Base-by-base conservation (phyloP, 805 yeast species). In the Vanderwaltozyma verrucispora region DNA sequence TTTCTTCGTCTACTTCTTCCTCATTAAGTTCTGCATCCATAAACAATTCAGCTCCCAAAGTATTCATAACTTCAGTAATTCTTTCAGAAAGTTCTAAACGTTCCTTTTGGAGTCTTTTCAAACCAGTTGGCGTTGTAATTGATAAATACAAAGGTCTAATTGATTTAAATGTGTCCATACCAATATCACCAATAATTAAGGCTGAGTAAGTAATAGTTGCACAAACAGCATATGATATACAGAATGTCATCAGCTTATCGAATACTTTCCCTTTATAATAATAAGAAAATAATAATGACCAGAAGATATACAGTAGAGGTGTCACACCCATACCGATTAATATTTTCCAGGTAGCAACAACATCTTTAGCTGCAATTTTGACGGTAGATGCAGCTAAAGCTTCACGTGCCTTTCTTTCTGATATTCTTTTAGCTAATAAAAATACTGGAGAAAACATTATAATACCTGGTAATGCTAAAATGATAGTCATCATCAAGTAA, bases 321-420 rank as follows among this genome's bases (percentile, higher is more conserved):
- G 96, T 94, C 37, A 85, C 63, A 5, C 89, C 94, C 73, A 92
- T 72, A 25, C 88, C 77, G 28, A 89, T 86, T 45, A 92, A 67
- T 33, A 92, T 80, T 60, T 92, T 92, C 98, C 98, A 92, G 1
- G 97, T 88, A 2, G 97, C 97, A 42, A 92, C 74, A 19, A 92
- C 96, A 59, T 92, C 98, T 40, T 77, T 80, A 14, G 95, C 98
- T 53, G 78, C 77, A 42, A 92, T 79, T 57, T 92, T 92, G 17
- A 92, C 98, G 0, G 87, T 72, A 0, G 96, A 87, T 7, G 72
- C 79, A 10, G 87, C 88, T 42, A 92, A 67, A 0, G 97, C 98
- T 33, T 74, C 71, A 40, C 62, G 67, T 24, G 89, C 86, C 60
- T 88, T 87, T 41, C 69, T 67, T 31, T 67, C 71, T 9, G 96